Evolutionary conservation across 805 yeast species (phyloP).

Genomic region (Hanseniaspora singularis): DNA sequence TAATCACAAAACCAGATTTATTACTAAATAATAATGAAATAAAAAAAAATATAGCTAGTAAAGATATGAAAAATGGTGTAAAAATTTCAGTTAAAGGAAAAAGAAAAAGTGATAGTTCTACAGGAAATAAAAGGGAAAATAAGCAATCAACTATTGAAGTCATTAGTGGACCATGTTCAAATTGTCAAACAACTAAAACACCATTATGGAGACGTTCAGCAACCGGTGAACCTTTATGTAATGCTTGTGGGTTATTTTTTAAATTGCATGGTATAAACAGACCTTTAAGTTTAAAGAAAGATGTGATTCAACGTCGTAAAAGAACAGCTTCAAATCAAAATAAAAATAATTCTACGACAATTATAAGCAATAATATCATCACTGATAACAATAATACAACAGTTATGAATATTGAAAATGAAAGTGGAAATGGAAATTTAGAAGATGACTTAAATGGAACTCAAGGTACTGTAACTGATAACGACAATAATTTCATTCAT

Average conservation of each 20-base stretch:
- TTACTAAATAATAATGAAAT: neutral
- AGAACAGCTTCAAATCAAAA: slow-evolving; percentile 31
- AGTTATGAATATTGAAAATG: too few relatives aligned
- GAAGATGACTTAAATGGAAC: too few relatives aligned
- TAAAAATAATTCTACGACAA: neutral
- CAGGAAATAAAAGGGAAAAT: neutral
- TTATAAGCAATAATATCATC: too few relatives aligned
- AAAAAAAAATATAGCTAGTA: too few relatives aligned
- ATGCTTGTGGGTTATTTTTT: slow-evolving; percentile 86
- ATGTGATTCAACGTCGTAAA: slow-evolving; percentile 81
- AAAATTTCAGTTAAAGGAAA: neutral
- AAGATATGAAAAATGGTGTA: neutral
- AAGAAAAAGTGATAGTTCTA: neutral
- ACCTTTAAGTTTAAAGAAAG: slow-evolving; percentile 80
- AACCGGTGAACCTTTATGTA: slow-evolving; percentile 80
- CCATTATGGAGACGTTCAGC: slow-evolving; percentile 92
- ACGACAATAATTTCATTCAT: too few relatives aligned
- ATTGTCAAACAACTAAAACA: slow-evolving; percentile 80
- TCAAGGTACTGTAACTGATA: too few relatives aligned
- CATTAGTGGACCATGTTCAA: slow-evolving; percentile 43
- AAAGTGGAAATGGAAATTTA: too few relatives aligned
- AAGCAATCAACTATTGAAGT: neutral
- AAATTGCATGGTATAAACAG: slow-evolving; percentile 88
- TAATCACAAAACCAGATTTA: neutral
- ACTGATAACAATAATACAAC: too few relatives aligned